Percentiles rank a stretch among this genome's conserved stretches.
Evolutionary conservation across 805 yeast species (phyloP).

Genomic region (Wickerhamiella vanderwaltii): DNA sequence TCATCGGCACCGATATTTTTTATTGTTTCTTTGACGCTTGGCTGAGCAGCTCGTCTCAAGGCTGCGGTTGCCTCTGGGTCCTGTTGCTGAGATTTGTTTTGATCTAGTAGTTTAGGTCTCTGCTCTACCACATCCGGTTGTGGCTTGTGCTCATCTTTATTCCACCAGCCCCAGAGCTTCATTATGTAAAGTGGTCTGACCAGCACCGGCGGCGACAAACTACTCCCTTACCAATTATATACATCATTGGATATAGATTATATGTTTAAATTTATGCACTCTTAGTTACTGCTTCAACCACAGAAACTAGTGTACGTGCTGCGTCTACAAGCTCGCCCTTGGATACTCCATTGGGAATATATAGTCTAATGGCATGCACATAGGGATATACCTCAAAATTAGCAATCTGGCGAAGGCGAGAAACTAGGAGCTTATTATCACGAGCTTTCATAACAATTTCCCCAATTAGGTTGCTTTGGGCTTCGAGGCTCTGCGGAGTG

Average conservation of each 20-base stretch:
- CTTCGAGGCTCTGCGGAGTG: conserved; percentile 22
- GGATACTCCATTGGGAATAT: conserved; percentile 37
- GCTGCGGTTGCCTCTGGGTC: conserved; percentile 18
- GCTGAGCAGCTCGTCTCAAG: conserved; percentile 15
- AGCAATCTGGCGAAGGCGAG: conserved; percentile 50
- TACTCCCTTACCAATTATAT: too few relatives aligned
- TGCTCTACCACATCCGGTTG: conserved; percentile 2
- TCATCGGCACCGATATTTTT: conserved; percentile 22
- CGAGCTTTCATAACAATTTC: conserved; percentile 48
- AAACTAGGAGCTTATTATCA: conserved; percentile 43
- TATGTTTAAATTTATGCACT: too few relatives aligned
- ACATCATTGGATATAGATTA: too few relatives aligned
- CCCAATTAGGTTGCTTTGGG: conserved; percentile 41
- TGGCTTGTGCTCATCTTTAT: conserved; percentile 12
- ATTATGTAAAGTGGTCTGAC: conserved; percentile 6
- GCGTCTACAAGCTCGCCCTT: conserved; percentile 36
- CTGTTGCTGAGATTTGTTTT: conserved; percentile 25
- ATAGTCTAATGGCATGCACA: conserved; percentile 46
- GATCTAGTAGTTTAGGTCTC: conserved; percentile 17
- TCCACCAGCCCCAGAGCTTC: conserved; percentile 24
- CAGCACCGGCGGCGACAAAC: too few relatives aligned
- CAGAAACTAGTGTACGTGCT: conserved; percentile 28
- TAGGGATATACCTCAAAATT: conserved; percentile 66
- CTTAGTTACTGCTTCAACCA: conserved; percentile 7
- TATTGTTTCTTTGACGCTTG: conserved; percentile 19